Evolutionary conservation across 1,284 basidiomycete genomes (phyloP).

Genomic region (Tilletia walkeri): DNA sequence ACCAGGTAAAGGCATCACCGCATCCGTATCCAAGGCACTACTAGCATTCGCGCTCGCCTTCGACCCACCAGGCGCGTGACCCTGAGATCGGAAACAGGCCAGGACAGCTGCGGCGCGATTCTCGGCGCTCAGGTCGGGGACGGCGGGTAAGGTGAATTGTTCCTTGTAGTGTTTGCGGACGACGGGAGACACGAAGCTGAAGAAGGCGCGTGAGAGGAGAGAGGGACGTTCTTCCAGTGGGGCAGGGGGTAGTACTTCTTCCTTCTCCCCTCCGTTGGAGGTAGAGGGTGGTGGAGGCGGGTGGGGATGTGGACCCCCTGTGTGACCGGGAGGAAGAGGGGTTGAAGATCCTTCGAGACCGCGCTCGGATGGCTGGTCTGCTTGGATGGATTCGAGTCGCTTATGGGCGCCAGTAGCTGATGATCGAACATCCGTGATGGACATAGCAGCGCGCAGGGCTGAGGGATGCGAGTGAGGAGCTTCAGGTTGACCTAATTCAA

Average conservation of each 20-base stretch:
- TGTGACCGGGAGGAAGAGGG: background rate
- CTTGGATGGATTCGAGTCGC: too few relatives aligned
- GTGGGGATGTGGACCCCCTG: too few relatives aligned
- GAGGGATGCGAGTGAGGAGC: background rate
- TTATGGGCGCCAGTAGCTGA: too few relatives aligned
- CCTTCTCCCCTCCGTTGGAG: background rate
- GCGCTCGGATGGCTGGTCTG: background rate
- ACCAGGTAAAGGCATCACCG: slow-evolving; percentile 17
- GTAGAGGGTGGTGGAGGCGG: too few relatives aligned
- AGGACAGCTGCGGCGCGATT: slow-evolving; percentile 41
- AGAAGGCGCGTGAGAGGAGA: slow-evolving; percentile 44
- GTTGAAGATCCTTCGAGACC: background rate
- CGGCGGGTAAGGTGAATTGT: slow-evolving; percentile 59
- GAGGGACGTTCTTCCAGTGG: slow-evolving; percentile 47
- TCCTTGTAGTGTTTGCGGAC: slow-evolving; percentile 58
- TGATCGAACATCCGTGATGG: background rate
- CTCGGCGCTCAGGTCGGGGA: slow-evolving; percentile 43
- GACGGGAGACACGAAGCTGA: slow-evolving; percentile 51
- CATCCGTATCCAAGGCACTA: background rate
- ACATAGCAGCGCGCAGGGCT: background rate
- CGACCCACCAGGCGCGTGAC: background rate
- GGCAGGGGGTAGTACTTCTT: slow-evolving; percentile 28
- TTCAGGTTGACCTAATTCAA: background rate
- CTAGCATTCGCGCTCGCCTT: background rate
- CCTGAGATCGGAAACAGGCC: slow-evolving; percentile 8